Conservation (phyloP, 2,329 filamentous ascomycete species). For the Talaromyces islandicus region DNA sequence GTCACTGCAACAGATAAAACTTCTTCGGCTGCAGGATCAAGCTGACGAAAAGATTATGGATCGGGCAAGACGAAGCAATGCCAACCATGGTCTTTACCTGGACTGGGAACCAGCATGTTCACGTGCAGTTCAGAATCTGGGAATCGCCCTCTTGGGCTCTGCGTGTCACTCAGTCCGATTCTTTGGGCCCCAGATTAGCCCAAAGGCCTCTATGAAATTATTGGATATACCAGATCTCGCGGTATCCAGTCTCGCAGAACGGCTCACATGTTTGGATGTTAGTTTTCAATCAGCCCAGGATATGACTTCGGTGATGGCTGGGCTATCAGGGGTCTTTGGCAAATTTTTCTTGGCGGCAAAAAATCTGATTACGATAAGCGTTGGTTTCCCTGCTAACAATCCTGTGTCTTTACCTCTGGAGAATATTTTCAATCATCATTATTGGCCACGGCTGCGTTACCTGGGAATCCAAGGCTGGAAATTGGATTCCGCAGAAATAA, state of each 20-base stretch:
- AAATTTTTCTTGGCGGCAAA: slow-evolving; percentile 54
- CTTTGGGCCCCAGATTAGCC: slow-evolving; percentile 57
- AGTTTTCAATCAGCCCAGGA: slow-evolving; percentile 56
- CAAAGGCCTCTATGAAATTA: slow-evolving; percentile 51
- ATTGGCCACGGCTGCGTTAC: slow-evolving; percentile 56
- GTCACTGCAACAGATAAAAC: slow-evolving; percentile 58
- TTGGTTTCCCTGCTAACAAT: slow-evolving; percentile 56
- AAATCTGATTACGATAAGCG: slow-evolving; percentile 57
- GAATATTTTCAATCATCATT: slow-evolving; percentile 56
- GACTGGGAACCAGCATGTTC: slow-evolving; percentile 59
- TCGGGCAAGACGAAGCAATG: slow-evolving; percentile 46
- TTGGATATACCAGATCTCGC: slow-evolving; percentile 42
- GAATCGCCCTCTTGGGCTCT: slow-evolving; percentile 51
- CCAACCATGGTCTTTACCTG: slow-evolving; percentile 44
- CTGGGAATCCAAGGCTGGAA: slow-evolving; percentile 63
- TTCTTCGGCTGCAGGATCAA: slow-evolving; percentile 56
- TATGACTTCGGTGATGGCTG: slow-evolving; percentile 52
- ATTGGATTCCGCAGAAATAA: slow-evolving; percentile 55
- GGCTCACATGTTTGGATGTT: slow-evolving; percentile 58
- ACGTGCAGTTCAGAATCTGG: slow-evolving; percentile 55
- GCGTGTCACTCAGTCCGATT: slow-evolving; percentile 55
- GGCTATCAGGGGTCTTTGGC: slow-evolving; percentile 53
- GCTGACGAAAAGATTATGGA: slow-evolving; percentile 51
- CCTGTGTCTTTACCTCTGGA: slow-evolving; percentile 55
- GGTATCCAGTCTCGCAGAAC: slow-evolving; percentile 47